These are phyloP conservation scores for Ambrosia trifida DNA, from an alignment of 129 eudicot species.

Conservation along the genomic window DNA sequence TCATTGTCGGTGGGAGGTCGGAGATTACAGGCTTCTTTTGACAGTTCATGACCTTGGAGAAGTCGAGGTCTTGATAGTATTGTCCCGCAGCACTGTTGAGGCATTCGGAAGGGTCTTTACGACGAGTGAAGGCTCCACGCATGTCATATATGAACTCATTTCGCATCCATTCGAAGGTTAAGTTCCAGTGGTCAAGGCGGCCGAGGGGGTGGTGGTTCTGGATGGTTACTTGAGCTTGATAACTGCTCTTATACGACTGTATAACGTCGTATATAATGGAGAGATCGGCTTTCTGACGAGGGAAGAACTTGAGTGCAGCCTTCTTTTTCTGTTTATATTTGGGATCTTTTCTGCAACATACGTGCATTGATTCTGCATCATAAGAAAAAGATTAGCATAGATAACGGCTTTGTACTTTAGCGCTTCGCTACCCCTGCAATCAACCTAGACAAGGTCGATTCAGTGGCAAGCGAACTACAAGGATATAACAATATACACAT, in stretches of 20 bases:
- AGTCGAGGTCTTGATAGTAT: conserved; percentile 73
- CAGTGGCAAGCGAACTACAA: background rate
- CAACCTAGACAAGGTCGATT: too few species aligned
- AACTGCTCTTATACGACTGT: conserved; percentile 51
- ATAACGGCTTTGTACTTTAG: too few species aligned
- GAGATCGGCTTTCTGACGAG: conserved; percentile 65
- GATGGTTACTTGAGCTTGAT: conserved; percentile 80
- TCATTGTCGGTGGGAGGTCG: conserved; percentile 63
- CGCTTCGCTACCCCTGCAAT: too few species aligned
- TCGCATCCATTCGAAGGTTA: conserved; percentile 97
- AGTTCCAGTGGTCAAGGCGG: conserved; percentile 90
- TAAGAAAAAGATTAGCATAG: conserved; percentile 4
- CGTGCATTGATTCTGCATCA: conserved; percentile 57
- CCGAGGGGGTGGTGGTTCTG: conserved; percentile 87
- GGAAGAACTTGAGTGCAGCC: conserved; percentile 41
- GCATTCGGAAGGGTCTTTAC: conserved; percentile 67
- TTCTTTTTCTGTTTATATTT: conserved; percentile 49
- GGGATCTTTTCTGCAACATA: conserved; percentile 75
- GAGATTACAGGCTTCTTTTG: conserved; percentile 60
- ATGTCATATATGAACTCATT: conserved; percentile 80
- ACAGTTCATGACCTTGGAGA: conserved; percentile 63
- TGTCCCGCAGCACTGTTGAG: conserved; percentile 70
- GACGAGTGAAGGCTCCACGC: conserved; percentile 79
- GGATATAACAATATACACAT: background rate
- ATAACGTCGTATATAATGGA: conserved; percentile 68